Conservation (phyloP, 305 asterid species). For the Andrographis paniculata region DNA sequence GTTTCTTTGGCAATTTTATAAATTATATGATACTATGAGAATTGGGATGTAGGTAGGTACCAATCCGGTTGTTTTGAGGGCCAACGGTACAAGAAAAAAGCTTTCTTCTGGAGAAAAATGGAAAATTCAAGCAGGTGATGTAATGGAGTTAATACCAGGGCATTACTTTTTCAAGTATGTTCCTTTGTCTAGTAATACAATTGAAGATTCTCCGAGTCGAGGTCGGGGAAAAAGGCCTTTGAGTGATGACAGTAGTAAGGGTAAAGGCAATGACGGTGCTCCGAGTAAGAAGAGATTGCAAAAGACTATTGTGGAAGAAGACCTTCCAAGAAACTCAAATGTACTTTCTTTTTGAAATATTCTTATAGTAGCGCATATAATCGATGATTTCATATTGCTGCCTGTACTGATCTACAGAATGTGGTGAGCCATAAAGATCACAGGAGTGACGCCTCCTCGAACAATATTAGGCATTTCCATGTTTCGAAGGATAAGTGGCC, state of each 20-base stretch:
- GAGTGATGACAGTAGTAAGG: slow-evolving; percentile 33
- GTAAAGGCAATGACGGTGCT: slow-evolving; percentile 24
- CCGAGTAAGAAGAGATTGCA: slow-evolving; percentile 45
- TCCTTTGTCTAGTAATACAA: slow-evolving; percentile 20
- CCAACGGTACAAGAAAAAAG: slow-evolving; percentile 55
- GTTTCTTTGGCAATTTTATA: slow-evolving; percentile 2
- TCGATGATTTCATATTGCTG: slow-evolving; percentile 12
- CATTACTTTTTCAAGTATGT: slow-evolving; percentile 72
- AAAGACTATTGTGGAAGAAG: slow-evolving; percentile 34
- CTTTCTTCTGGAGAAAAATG: slow-evolving; percentile 59
- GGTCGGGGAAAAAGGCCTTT: slow-evolving; percentile 43
- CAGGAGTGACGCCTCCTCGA: slow-evolving; percentile 24
- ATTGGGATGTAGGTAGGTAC: slow-evolving; percentile 62
- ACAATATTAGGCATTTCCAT: slow-evolving; percentile 43
- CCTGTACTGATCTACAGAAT: slow-evolving; percentile 20
- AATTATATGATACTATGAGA: slow-evolving; percentile 14
- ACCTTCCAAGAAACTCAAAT: slow-evolving; percentile 19
- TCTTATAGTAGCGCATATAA: not conserved
- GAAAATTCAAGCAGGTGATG: slow-evolving; percentile 56
- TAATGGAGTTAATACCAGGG: slow-evolving; percentile 86
- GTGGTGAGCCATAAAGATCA: slow-evolving; percentile 19
- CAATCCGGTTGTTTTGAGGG: slow-evolving; percentile 76
- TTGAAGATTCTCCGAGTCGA: slow-evolving; percentile 20
- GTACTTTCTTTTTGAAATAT: slow-evolving; percentile 21
- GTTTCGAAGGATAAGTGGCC: slow-evolving; percentile 49